Conservation (phyloP, 148 eudicot genomes). For the Chenopodium formosanum region DNA sequence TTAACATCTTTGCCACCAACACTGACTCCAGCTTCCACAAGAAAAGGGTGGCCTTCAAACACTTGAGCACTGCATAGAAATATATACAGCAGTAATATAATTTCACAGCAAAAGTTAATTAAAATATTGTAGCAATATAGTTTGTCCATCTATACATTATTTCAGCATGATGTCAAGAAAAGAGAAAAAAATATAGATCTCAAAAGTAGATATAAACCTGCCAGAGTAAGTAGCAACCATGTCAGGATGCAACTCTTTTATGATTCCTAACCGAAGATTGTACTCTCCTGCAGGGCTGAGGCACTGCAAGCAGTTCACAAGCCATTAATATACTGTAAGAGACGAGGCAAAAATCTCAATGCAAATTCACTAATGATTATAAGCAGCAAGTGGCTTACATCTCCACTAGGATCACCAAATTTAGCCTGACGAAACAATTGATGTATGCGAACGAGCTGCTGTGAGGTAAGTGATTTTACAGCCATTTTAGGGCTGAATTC, state of each 20-base stretch:
- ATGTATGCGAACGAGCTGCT: constrained; percentile 94
- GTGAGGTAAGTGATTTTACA: constrained; percentile 85
- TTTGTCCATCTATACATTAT: neutral
- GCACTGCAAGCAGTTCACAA: constrained; percentile 54
- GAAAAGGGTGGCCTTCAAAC: constrained; percentile 97
- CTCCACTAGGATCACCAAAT: constrained; percentile 98
- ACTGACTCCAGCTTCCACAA: constrained; percentile 98
- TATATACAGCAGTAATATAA: neutral
- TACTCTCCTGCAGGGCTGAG: constrained; percentile 99
- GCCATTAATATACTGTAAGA: constrained; percentile 11
- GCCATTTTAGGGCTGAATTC: constrained; percentile 85
- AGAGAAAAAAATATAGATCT: constrained; percentile 6
- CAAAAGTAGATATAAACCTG: constrained; percentile 53
- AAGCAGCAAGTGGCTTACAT: constrained; percentile 51
- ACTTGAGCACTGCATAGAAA: constrained; percentile 81
- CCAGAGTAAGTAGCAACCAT: constrained; percentile 99
- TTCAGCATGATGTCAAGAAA: neutral
- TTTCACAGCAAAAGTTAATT: neutral
- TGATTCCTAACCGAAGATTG: constrained; percentile 94
- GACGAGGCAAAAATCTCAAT: constrained; percentile 7
- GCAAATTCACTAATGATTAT: neutral
- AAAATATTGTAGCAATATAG: neutral
- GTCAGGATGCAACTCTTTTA: constrained; percentile 99
- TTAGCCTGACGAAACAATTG: constrained; percentile 99
- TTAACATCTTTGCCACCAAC: constrained; percentile 99